These are phyloP conservation scores for Aspergillus hiratsukae DNA, from an alignment of 2,329 filamentous ascomycete species.

Conservation along the genomic window DNA sequence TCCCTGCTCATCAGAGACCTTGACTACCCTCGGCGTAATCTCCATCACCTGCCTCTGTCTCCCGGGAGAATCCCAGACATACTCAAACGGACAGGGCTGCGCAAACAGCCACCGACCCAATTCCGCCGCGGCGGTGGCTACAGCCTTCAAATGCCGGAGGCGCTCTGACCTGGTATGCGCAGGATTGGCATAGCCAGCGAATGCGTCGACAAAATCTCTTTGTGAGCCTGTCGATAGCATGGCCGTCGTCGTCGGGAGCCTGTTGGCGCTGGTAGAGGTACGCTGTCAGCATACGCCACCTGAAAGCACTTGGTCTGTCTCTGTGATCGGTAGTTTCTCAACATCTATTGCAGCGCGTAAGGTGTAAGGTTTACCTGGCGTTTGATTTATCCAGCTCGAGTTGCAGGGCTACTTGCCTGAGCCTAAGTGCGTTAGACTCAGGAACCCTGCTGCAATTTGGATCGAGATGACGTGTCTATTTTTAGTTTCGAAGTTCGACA, in stretches of 20 bases:
- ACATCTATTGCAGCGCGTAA: background rate
- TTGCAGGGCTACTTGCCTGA: no score
- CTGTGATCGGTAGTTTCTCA: constrained; percentile 3
- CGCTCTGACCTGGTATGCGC: constrained; percentile 12
- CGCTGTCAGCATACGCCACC: constrained; percentile 28
- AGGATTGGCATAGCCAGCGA: constrained; percentile 17
- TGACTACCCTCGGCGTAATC: constrained; percentile 16
- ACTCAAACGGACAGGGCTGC: constrained; percentile 23
- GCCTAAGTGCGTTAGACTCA: no score
- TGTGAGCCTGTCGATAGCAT: background rate
- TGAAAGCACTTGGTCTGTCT: constrained; percentile 15
- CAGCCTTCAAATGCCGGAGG: constrained; percentile 14
- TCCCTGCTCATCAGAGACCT: constrained; percentile 20
- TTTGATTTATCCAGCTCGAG: no score
- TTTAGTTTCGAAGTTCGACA: no score
- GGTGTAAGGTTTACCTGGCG: background rate
- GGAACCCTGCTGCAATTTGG: no score
- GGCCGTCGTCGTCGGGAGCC: background rate
- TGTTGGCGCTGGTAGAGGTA: constrained; percentile 11
- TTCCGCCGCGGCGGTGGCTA: constrained; percentile 17
- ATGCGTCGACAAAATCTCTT: constrained; percentile 16
- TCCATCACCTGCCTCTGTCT: constrained; percentile 7
- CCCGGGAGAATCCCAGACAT: constrained; percentile 8
- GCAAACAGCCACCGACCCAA: constrained; percentile 25
- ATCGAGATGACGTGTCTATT: no score